Percentiles rank a stretch among this genome's conserved stretches.
Conservation (phyloP, 164 flowering plant species). For the Warburgia ugandensis region DNA sequence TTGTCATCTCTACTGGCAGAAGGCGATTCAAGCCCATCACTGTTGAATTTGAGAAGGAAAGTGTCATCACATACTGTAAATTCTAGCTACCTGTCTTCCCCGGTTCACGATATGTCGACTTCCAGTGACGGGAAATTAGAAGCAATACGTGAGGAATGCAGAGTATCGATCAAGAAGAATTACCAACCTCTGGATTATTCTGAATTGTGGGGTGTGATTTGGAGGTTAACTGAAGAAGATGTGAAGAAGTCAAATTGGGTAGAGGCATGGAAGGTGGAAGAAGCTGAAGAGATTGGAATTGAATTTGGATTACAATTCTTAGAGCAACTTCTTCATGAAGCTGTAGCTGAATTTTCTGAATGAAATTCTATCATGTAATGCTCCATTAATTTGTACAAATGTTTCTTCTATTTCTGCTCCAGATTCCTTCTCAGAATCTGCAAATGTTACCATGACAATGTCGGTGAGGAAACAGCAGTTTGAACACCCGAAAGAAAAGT, state of each 20-base stretch:
- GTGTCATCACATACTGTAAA: constrained; percentile 23
- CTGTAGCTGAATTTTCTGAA: constrained; percentile 28
- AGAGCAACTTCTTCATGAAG: constrained; percentile 40
- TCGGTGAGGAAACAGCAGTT: too few species aligned
- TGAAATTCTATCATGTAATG: too few species aligned
- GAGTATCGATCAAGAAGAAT: constrained; percentile 15
- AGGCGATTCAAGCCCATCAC: constrained; percentile 17
- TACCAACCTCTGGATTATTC: constrained; percentile 1
- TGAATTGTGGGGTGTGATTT: constrained; percentile 25
- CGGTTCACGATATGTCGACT: background rate
- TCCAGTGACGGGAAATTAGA: background rate
- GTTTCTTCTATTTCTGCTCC: too few species aligned
- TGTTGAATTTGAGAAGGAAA: constrained; percentile 36
- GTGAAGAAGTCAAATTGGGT: constrained; percentile 32
- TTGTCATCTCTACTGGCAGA: constrained; percentile 7
- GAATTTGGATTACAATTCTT: constrained; percentile 33
- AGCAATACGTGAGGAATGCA: background rate
- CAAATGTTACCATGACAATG: too few species aligned
- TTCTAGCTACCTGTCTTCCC: constrained; percentile 6
- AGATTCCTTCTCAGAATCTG: too few species aligned
- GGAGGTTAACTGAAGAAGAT: constrained; percentile 38
- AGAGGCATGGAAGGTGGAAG: constrained; percentile 20
- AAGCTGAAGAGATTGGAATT: constrained; percentile 29
- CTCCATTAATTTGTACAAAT: too few species aligned
- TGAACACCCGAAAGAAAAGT: too few species aligned